Conservation (phyloP, 106 monocot species). For the Alisma plantagoaquatica region DNA sequence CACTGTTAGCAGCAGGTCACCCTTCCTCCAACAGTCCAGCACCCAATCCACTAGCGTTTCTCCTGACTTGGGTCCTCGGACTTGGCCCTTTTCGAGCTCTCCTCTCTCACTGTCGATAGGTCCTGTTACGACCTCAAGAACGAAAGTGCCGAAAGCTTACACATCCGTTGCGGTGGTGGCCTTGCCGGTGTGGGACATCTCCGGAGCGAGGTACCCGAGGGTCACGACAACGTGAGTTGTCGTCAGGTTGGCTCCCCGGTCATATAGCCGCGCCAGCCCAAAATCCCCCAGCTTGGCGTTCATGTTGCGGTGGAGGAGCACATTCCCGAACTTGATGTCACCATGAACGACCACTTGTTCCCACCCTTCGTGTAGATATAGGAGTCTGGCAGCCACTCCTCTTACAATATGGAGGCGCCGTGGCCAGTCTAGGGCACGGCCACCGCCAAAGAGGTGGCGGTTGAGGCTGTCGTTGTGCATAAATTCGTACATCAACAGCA, state of each 20-base stretch:
- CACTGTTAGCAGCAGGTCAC: neutral
- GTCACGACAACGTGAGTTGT: conserved; percentile 1
- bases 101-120: too few species aligned
- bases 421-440: neutral
- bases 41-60: neutral
- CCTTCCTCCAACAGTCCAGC: conserved; percentile 1
- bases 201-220: neutral
- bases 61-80: too few species aligned
- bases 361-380: conserved; percentile 6
- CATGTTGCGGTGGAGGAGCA: neutral
- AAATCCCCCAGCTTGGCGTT: conserved; percentile 3
- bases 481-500: conserved; percentile 2
- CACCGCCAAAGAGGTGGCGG: neutral
- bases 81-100: too few species aligned
- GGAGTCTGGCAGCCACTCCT: conserved; percentile 1
- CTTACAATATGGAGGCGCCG: conserved; percentile 1
- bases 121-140: conserved; percentile 1
- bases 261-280: conserved; percentile 1
- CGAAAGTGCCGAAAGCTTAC: neutral
- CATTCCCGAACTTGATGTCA: conserved; percentile 2
- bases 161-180: neutral
- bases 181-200: conserved; percentile 1
- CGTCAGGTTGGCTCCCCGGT: neutral
- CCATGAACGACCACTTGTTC: conserved; percentile 6
- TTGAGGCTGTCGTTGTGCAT: conserved; percentile 10